Base-by-base conservation (phyloP, 169 alveolate genomes). In the Theileria parva region DNA sequence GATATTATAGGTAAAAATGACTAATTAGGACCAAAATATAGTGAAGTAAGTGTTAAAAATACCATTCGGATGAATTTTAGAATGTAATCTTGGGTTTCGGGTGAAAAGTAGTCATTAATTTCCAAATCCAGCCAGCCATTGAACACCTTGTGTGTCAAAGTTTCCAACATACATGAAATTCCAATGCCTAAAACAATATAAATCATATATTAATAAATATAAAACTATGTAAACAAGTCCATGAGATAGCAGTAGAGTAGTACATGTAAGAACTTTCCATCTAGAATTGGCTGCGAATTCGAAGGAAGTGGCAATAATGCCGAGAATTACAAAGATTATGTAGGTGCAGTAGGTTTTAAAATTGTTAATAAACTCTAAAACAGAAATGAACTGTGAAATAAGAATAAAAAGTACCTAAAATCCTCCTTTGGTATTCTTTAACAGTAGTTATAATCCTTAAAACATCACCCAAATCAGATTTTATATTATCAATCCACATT, bases 401-500 rank as follows among this genome's bases (percentile, higher is more conserved):
- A 9, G 15, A 25, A 0, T 34, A 51, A 23, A 25, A 7, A 81
- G 3, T 37, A 83, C 89, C 89, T 59, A 76, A 27, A 39, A 83
- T 76, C n/a, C 64, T 75, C 23, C 72, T 1, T 44, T 83, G 89
- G 65, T 76, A 77, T 9, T 63, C 67, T 27, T 59, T 57, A 23
- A 83, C 72, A 0, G 50, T 60, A 19, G 37, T 66, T 32, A 83
- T 70, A 0, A 76, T 67, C 32, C 25, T 34, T 67, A 83, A 70
- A 5, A 83, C 80, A 13, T 65, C 73, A 21, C 74, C 61, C 44
- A 77, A 27, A 28, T 83, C 89, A 3, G 50, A 37, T 2, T 70
- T 39, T 39, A 83, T 63, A 0, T 74, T 15, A 51, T 66, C 89
- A 76, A 83, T 76, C 89, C 89, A 83, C 8, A 63, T 5, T 8